phyloP scores from a whole-genome alignment of 306 rosid species.

The Vigna nakashimae region DNA sequence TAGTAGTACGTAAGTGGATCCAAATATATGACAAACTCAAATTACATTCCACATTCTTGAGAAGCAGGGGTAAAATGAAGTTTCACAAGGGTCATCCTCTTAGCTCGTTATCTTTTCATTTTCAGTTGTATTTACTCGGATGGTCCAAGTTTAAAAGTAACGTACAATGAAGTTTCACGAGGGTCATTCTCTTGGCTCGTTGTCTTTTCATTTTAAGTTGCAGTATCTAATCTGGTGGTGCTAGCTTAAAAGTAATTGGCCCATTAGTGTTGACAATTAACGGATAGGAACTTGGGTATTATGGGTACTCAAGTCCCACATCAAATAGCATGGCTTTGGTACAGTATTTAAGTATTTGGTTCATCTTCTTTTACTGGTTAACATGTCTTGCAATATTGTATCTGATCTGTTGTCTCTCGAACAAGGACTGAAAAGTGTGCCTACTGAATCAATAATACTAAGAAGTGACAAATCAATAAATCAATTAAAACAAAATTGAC shows the following conservation, averaged over 20 bases:
- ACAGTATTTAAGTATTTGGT: too few species aligned
- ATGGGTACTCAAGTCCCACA: too few species aligned
- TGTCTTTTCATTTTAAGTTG: too few species aligned
- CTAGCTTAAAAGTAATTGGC: too few species aligned
- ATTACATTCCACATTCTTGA: conserved; percentile 3
- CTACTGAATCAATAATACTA: conserved; percentile 10
- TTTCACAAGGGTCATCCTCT: neutral
- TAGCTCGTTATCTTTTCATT: neutral
- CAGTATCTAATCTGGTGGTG: too few species aligned
- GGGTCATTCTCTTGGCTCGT: too few species aligned
- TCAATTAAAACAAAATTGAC: neutral
- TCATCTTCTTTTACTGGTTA: too few species aligned
- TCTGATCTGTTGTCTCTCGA: conserved; percentile 6
- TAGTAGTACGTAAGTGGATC: conserved; percentile 17
- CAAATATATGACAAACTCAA: neutral
- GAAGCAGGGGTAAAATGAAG: neutral
- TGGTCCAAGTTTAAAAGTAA: neutral
- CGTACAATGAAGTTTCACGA: too few species aligned
- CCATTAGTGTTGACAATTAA: neutral
- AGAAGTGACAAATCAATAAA: conserved; percentile 3
- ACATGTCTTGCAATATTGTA: neutral
- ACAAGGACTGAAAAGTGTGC: conserved; percentile 22
- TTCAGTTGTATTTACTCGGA: neutral
- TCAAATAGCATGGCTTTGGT: too few species aligned
- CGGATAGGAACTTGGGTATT: too few species aligned